These are phyloP conservation scores for Dipodascus albidus DNA, from an alignment of 805 yeast species.

Conservation along the genomic window DNA sequence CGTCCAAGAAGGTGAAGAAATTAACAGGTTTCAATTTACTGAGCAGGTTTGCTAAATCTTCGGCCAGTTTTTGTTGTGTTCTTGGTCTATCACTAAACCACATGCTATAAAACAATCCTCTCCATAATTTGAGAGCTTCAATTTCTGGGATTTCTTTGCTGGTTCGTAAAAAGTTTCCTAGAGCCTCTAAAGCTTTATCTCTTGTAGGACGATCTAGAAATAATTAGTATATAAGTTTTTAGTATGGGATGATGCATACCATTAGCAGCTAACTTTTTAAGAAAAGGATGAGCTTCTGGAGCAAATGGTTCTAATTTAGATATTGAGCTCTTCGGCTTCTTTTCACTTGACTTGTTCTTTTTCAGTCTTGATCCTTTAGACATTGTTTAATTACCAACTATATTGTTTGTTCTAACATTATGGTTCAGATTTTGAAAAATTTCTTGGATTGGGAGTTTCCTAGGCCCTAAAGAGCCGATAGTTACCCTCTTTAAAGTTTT, in stretches of 20 bases:
- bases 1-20: constrained; percentile 44
- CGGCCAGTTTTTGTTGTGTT: constrained; percentile 81
- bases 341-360: not conserved
- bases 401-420: not conserved
- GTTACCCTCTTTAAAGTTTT: not conserved
- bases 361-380: not conserved
- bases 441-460: not conserved
- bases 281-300: constrained; percentile 34
- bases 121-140: constrained; percentile 82
- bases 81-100: constrained; percentile 93
- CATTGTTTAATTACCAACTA: not conserved
- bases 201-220: constrained; percentile 48
- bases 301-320: constrained; percentile 3
- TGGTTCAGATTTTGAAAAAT: not conserved
- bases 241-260: constrained; percentile 23
- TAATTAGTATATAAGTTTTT: not conserved
- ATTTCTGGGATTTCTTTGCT: constrained; percentile 30
- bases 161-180: constrained; percentile 44
- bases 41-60: constrained; percentile 46
- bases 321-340: not conserved
- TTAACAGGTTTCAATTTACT: constrained; percentile 27
- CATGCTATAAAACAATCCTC: constrained; percentile 90
- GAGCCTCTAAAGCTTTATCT: constrained; percentile 56
- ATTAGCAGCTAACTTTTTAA: constrained; percentile 76
- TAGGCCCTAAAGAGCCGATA: not conserved